These are phyloP conservation scores for Metschnikowia shivogae DNA, from an alignment of 805 yeast species.

Conservation along the genomic window DNA sequence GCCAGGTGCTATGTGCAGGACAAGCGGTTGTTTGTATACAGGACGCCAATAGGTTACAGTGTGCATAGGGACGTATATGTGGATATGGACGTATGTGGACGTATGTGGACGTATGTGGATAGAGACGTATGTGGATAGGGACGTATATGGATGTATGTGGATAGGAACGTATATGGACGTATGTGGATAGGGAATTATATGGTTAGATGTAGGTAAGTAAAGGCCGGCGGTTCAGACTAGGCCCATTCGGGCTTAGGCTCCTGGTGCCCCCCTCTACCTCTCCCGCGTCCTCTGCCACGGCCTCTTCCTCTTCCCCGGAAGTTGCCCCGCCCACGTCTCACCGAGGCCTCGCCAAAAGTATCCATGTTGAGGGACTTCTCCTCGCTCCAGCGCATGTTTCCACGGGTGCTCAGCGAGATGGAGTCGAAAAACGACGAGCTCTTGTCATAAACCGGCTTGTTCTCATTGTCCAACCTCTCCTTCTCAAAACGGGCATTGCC, in stretches of 20 bases:
- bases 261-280: constrained; percentile 33
- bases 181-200: too few species aligned
- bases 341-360: constrained; percentile 75
- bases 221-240: not conserved
- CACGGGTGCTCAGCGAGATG: constrained; percentile 54
- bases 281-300: constrained; percentile 39
- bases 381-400: constrained; percentile 59
- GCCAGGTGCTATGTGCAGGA: too few species aligned
- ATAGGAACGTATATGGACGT: too few species aligned
- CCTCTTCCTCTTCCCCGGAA: constrained; percentile 35
- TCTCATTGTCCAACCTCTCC: constrained; percentile 23
- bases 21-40: too few species aligned
- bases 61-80: too few species aligned
- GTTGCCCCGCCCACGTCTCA: constrained; percentile 24
- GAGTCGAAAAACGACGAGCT: constrained; percentile 85
- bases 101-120: too few species aligned
- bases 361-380: constrained; percentile 72
- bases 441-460: constrained; percentile 55
- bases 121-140: too few species aligned
- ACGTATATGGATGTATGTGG: too few species aligned
- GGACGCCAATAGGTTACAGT: too few species aligned
- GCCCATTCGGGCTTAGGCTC: constrained; percentile 21
- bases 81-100: too few species aligned
- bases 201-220: too few species aligned
- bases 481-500: constrained; percentile 65